These are phyloP conservation scores for Yamadazyma triangularis DNA, from an alignment of 1,139 yeast genomes.

Conservation along the genomic window DNA sequence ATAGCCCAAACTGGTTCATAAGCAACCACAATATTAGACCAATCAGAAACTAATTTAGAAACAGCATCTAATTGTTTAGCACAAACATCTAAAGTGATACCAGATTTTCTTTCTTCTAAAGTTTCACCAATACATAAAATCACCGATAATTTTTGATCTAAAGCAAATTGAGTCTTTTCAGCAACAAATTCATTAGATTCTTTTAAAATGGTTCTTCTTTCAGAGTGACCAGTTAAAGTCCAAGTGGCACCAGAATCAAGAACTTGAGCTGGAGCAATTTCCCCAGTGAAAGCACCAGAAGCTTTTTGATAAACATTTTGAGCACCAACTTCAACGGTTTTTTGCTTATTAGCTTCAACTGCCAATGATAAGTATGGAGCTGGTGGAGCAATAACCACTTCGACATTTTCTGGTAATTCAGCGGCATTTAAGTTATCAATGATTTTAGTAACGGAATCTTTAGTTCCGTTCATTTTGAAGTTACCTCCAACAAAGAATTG, in stretches of 20 bases:
- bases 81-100: slow-evolving; percentile 80
- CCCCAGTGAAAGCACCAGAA: slow-evolving; percentile 98
- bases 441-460: slow-evolving; percentile 76
- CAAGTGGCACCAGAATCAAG: slow-evolving; percentile 91
- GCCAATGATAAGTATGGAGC: slow-evolving; percentile 86
- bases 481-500: slow-evolving; percentile 97
- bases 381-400: slow-evolving; percentile 96
- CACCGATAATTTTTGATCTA: slow-evolving; percentile 82
- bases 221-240: slow-evolving; percentile 98
- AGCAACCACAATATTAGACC: slow-evolving; percentile 92
- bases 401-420: slow-evolving; percentile 66
- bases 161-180: slow-evolving; percentile 89
- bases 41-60: slow-evolving; percentile 76
- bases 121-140: slow-evolving; percentile 98
- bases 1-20: slow-evolving; percentile 99
- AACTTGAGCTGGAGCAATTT: slow-evolving; percentile 81
- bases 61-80: slow-evolving; percentile 91
- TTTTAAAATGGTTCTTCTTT: slow-evolving; percentile 91
- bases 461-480: slow-evolving; percentile 98
- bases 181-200: slow-evolving; percentile 93
- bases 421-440: slow-evolving; percentile 80
- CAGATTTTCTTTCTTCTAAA: slow-evolving; percentile 88
- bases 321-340: slow-evolving; percentile 77
- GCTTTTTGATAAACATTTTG: slow-evolving; percentile 87
- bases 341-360: slow-evolving; percentile 61